phyloP scores from a whole-genome alignment of 2,329 filamentous ascomycete species.

The Fusarium sp. region DNA sequence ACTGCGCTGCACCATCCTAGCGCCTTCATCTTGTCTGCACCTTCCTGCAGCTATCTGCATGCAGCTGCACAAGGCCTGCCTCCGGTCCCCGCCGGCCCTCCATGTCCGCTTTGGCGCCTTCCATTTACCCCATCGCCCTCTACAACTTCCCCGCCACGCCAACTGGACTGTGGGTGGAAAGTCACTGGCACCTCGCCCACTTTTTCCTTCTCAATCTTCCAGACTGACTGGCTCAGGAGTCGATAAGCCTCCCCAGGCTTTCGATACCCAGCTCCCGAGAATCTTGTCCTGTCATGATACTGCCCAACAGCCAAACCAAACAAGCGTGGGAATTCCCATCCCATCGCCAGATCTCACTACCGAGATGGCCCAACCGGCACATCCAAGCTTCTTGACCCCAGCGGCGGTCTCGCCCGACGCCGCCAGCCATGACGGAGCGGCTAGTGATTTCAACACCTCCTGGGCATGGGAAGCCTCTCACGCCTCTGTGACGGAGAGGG shows the following conservation, averaged over 20 bases:
- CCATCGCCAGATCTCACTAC: constrained; percentile 11
- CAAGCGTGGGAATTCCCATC: constrained; percentile 1
- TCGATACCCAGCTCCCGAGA: constrained; percentile 20
- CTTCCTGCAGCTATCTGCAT: constrained; percentile 36
- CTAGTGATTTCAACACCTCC: constrained; percentile 33
- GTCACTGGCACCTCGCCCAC: constrained; percentile 15
- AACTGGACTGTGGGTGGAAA: neutral
- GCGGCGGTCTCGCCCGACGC: constrained; percentile 26
- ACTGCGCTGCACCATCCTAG: constrained; percentile 11
- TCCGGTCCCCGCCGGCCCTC: constrained; percentile 41
- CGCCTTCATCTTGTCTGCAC: constrained; percentile 25
- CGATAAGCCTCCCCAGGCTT: constrained; percentile 8
- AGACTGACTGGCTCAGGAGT: constrained; percentile 10
- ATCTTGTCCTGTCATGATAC: constrained; percentile 27
- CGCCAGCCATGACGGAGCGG: constrained; percentile 22
- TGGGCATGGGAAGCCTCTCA: neutral
- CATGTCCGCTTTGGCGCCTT: constrained; percentile 22
- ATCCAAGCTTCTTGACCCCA: constrained; percentile 4
- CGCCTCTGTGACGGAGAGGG: constrained; percentile 14
- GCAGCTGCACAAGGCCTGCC: constrained; percentile 41
- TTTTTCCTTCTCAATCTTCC: constrained; percentile 14
- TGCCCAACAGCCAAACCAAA: constrained; percentile 18
- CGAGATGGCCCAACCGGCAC: constrained; percentile 12
- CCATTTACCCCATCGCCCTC: constrained; percentile 16
- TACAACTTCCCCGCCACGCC: constrained; percentile 34